Conservation (phyloP, 1,284 basidiomycete species). For the Bothia castanella region DNA sequence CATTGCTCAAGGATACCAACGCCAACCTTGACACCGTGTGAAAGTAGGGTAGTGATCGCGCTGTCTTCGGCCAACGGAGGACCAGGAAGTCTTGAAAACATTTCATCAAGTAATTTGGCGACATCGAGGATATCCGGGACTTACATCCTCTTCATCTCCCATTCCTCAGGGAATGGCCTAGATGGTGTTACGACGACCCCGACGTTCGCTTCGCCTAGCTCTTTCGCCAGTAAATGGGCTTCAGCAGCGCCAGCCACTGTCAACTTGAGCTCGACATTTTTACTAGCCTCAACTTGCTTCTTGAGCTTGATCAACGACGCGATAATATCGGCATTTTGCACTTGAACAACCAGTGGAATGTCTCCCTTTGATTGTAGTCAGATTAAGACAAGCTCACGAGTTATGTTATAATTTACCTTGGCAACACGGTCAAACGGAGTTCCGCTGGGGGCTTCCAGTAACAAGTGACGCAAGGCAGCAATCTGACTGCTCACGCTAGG, state of each 20-base stretch:
- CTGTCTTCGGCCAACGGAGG: conserved; percentile 72
- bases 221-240: conserved; percentile 70
- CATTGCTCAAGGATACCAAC: conserved; percentile 54
- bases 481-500: conserved; percentile 64
- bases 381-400: conserved; percentile 1
- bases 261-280: conserved; percentile 42
- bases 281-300: conserved; percentile 57
- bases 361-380: conserved; percentile 37
- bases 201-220: conserved; percentile 67
- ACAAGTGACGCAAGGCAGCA: conserved; percentile 58
- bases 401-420: conserved; percentile 17
- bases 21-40: conserved; percentile 72
- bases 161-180: conserved; percentile 56
- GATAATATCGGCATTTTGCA: conserved; percentile 70
- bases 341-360: conserved; percentile 56
- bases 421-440: conserved; percentile 52
- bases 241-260: conserved; percentile 73
- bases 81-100: conserved; percentile 52
- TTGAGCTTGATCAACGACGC: conserved; percentile 78
- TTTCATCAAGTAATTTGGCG: neutral
- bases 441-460: conserved; percentile 48
- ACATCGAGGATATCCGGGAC: conserved; percentile 12
- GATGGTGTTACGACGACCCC: conserved; percentile 69
- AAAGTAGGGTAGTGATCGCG: conserved; percentile 57
- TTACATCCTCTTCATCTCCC: conserved; percentile 54